Conservation (phyloP, 805 yeast species). For the Starmerella bombi region DNA sequence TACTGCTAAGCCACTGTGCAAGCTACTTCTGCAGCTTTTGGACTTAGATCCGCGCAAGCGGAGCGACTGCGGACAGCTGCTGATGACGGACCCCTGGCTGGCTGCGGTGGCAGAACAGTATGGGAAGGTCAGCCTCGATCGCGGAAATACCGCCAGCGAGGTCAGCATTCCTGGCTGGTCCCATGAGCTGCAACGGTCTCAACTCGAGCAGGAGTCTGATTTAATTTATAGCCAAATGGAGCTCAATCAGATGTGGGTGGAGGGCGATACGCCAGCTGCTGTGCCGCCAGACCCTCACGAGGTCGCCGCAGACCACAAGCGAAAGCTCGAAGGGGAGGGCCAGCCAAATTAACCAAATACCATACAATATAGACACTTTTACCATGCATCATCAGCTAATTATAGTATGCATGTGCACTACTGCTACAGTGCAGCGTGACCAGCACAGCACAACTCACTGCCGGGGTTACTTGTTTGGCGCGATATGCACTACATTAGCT, state of each 20-base stretch:
- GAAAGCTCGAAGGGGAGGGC: background rate
- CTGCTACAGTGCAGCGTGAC: too few relatives aligned
- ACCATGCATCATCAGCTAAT: too few relatives aligned
- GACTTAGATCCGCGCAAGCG: slow-evolving; percentile 61
- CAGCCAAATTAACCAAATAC: too few relatives aligned
- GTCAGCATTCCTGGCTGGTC: slow-evolving; percentile 89
- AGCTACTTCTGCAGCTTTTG: slow-evolving; percentile 75
- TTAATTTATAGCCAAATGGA: slow-evolving; percentile 2
- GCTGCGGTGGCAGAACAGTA: slow-evolving; percentile 61
- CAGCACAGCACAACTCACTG: too few relatives aligned
- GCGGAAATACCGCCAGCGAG: slow-evolving; percentile 70
- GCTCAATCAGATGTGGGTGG: slow-evolving; percentile 10
- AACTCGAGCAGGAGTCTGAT: background rate
- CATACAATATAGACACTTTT: too few relatives aligned
- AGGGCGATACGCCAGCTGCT: slow-evolving; percentile 7
- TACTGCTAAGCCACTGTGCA: slow-evolving; percentile 62
- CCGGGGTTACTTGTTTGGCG: too few relatives aligned
- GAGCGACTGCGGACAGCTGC: slow-evolving; percentile 95
- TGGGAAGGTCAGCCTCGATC: slow-evolving; percentile 54
- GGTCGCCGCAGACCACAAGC: slow-evolving; percentile 2
- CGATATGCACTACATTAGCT: too few relatives aligned
- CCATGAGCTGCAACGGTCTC: slow-evolving; percentile 35
- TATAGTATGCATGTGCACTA: too few relatives aligned
- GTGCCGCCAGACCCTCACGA: slow-evolving; percentile 1
- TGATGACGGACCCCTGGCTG: slow-evolving; percentile 40